Base-by-base conservation (phyloP, 1,139 yeast species). In the Debaryomyces udenii region DNA sequence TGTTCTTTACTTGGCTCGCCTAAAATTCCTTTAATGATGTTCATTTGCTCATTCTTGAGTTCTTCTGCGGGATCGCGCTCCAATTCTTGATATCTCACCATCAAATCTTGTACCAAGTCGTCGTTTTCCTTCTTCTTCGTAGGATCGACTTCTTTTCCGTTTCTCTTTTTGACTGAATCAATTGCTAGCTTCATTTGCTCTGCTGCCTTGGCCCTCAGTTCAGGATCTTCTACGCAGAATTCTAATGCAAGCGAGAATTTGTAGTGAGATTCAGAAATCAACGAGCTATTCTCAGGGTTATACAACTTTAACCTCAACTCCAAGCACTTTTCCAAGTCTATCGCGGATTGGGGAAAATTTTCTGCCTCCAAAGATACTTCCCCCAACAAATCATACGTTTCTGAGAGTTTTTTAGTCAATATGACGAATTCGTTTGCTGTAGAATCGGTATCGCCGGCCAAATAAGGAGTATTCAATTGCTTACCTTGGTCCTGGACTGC, bases 331-430 rank as follows among this genome's bases (percentile, higher is more conserved):
- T 70, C 66, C 43, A 87, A 76, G 59, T 90, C 96, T 17, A 65
- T 68, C 0, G 83, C 79, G 0, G 96, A 87, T 60, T 88, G 96
- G 10, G 69, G 65, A 57, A 88, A 88, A 61, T 88, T 87, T 52
- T 90, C 91, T 2, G 91, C 81, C 57, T 90, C 97, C 31, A 90
- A 68, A 0, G 96, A 85, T 5, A 91, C 86, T 59, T 93, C 98
- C 16, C 98, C 98, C 15, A 90, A 70, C 6, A 91, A 63, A 56
- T 86, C 94, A 56, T 82, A 86, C 0, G 85, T 80, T 44, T 88
- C 94, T 0, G 94, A 81, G 24, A 91, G 68, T 50, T 80, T 83
- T 50, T 73, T 70, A 43, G 73, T 66, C 28, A 70, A 50, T 20
- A 59, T 64, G 6, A 72, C 62, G 40, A 60, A 61, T 31, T 64